These are phyloP conservation scores for Huiozyma sinensis DNA, from an alignment of 805 yeast genomes.

Conservation along the genomic window DNA sequence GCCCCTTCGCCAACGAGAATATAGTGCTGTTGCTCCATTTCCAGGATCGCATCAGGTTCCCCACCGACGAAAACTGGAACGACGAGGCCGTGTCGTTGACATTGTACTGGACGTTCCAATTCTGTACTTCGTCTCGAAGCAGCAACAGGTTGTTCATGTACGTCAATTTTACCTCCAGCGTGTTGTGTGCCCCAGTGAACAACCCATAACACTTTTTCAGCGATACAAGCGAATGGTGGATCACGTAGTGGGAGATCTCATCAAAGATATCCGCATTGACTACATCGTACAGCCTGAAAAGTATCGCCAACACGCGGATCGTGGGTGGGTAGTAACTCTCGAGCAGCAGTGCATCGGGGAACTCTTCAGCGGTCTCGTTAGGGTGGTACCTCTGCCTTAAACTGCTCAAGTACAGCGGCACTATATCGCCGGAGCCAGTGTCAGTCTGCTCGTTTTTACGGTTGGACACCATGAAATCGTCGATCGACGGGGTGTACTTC, in stretches of 20 bases:
- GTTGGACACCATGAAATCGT: slow-evolving; percentile 54
- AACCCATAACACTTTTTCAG: slow-evolving; percentile 43
- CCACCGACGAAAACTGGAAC: slow-evolving; percentile 73
- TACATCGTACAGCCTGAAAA: slow-evolving; percentile 71
- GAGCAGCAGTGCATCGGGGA: not conserved
- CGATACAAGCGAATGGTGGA: slow-evolving; percentile 64
- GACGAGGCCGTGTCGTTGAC: slow-evolving; percentile 49
- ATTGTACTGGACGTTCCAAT: slow-evolving; percentile 71
- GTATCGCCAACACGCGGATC: slow-evolving; percentile 51
- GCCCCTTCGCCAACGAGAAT: slow-evolving; percentile 7
- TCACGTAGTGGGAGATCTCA: slow-evolving; percentile 77
- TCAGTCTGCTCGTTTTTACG: slow-evolving; percentile 22
- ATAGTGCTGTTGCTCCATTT: slow-evolving; percentile 14
- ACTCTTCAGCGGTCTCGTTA: not conserved
- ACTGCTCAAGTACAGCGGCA: slow-evolving; percentile 4
- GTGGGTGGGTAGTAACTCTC: slow-evolving; percentile 57
- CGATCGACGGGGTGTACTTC: slow-evolving; percentile 53
- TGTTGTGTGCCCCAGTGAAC: slow-evolving; percentile 31
- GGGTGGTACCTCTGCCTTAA: not conserved
- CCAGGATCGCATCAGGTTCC: slow-evolving; percentile 36
- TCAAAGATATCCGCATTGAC: slow-evolving; percentile 73
- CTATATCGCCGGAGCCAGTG: slow-evolving; percentile 9
- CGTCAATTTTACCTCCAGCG: slow-evolving; percentile 50
- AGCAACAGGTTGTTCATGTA: slow-evolving; percentile 62
- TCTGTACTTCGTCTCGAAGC: slow-evolving; percentile 56